phyloP scores from a whole-genome alignment of 2,329 filamentous ascomycete species.

The Alternaria arbusti region DNA sequence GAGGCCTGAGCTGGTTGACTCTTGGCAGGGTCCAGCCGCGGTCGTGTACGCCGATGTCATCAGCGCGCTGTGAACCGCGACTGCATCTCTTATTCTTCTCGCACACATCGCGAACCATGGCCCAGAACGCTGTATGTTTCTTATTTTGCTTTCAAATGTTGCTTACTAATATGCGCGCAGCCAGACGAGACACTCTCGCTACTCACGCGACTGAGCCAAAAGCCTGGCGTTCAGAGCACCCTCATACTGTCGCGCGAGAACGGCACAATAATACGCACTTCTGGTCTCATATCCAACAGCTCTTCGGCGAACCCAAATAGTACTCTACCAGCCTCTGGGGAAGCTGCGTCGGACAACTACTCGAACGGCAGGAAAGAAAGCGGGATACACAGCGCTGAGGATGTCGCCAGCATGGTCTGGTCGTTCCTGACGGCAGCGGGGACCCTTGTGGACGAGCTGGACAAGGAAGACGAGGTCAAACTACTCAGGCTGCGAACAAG shows the following conservation, averaged over 20 bases:
- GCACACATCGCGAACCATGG: constrained; percentile 23
- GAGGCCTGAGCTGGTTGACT: constrained; percentile 1
- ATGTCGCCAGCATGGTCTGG: constrained; percentile 79
- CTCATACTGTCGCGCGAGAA: constrained; percentile 75
- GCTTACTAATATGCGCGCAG: constrained; percentile 22
- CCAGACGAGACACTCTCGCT: constrained; percentile 67
- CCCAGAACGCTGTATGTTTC: constrained; percentile 37
- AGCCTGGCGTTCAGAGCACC: constrained; percentile 79
- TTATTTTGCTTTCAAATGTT: background rate
- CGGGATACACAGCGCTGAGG: constrained; percentile 68
- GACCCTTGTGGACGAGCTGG: constrained; percentile 73
- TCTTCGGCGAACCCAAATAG: constrained; percentile 55
- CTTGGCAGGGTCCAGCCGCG: constrained; percentile 28
- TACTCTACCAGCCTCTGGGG: constrained; percentile 44
- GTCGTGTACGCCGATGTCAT: constrained; percentile 25
- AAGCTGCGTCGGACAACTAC: constrained; percentile 39
- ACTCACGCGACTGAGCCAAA: constrained; percentile 74
- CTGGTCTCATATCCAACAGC: constrained; percentile 69
- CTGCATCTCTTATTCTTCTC: constrained; percentile 6
- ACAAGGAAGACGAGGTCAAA: constrained; percentile 79
- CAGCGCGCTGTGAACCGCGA: constrained; percentile 7
- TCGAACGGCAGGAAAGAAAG: constrained; percentile 47
- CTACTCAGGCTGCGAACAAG: constrained; percentile 79
- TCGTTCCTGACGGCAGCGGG: constrained; percentile 74
- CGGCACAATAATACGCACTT: constrained; percentile 77